These are phyloP conservation scores for Harringtonia aguacate DNA, from an alignment of 2,329 filamentous ascomycete genomes.

Conservation along the genomic window DNA sequence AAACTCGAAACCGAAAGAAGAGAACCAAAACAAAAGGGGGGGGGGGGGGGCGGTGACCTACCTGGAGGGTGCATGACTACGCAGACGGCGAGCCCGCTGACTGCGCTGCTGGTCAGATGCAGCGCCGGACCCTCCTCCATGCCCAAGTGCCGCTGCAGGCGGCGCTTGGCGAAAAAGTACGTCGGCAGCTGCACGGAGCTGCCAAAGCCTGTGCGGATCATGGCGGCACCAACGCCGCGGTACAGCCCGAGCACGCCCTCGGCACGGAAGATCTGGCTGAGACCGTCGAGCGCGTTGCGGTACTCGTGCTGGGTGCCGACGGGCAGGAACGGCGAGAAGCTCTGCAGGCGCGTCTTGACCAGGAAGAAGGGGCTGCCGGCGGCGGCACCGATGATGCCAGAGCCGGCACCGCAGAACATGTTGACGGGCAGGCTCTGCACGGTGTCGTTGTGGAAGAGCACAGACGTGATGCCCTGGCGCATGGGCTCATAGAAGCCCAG, in stretches of 20 bases:
- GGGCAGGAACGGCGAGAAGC: conserved; percentile 81
- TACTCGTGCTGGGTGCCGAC: conserved; percentile 97
- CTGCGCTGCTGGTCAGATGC: conserved; percentile 79
- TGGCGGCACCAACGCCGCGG: conserved; percentile 81
- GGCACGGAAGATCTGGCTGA: conserved; percentile 63
- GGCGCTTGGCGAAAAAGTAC: conserved; percentile 93
- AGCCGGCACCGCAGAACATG: conserved; percentile 82
- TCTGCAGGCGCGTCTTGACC: conserved; percentile 92
- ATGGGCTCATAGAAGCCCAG: conserved; percentile 97
- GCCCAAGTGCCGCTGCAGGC: conserved; percentile 68
- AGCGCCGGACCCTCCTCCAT: conserved; percentile 86
- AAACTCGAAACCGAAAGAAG: too few relatives aligned
- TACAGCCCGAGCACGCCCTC: conserved; percentile 81
- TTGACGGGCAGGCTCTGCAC: conserved; percentile 83
- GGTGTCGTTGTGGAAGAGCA: conserved; percentile 61
- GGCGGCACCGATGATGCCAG: conserved; percentile 84
- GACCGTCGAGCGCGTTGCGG: conserved; percentile 71
- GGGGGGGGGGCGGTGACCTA: too few relatives aligned
- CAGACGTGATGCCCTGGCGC: conserved; percentile 56
- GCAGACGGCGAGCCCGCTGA: conserved; percentile 92
- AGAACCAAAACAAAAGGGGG: too few relatives aligned
- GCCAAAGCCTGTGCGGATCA: conserved; percentile 92
- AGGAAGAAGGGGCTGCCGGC: conserved; percentile 95
- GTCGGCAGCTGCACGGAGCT: conserved; percentile 94
- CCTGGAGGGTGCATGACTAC: conserved; percentile 95